Percentiles rank a stretch among this genome's conserved stretches.
phyloP scores from a whole-genome alignment of 2,329 filamentous ascomycete genomes.

The Epichloe gansuensis region DNA sequence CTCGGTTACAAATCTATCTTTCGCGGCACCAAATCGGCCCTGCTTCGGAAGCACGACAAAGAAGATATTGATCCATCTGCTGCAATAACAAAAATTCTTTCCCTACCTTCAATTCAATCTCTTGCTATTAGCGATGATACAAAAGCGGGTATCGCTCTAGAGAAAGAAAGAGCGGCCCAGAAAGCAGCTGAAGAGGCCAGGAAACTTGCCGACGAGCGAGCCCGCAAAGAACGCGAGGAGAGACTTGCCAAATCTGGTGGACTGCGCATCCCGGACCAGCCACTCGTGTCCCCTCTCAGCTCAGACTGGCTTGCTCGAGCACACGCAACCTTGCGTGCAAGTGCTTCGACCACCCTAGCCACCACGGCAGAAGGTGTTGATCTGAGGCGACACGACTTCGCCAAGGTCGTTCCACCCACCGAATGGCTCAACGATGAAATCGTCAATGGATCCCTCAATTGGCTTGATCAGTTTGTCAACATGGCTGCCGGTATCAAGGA shows the following conservation, averaged over 20 bases:
- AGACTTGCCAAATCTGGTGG: slow-evolving; percentile 19
- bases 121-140: slow-evolving; percentile 19
- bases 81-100: slow-evolving; percentile 16
- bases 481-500: slow-evolving; percentile 39
- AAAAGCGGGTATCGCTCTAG: slow-evolving; percentile 6
- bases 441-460: slow-evolving; percentile 53
- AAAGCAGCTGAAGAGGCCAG: slow-evolving; percentile 16
- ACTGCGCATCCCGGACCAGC: slow-evolving; percentile 17
- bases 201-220: slow-evolving; percentile 14
- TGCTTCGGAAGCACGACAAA: neutral
- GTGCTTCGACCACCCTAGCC: slow-evolving; percentile 25
- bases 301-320: slow-evolving; percentile 16
- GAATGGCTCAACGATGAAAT: slow-evolving; percentile 70
- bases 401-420: slow-evolving; percentile 41
- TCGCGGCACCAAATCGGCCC: neutral
- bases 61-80: slow-evolving; percentile 6
- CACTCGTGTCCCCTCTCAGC: slow-evolving; percentile 18
- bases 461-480: slow-evolving; percentile 49
- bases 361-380: slow-evolving; percentile 37
- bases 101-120: slow-evolving; percentile 14
- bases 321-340: slow-evolving; percentile 21
- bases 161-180: slow-evolving; percentile 10
- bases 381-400: slow-evolving; percentile 46
- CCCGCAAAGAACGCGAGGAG: slow-evolving; percentile 8
- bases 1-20: neutral